phyloP scores from a whole-genome alignment of 129 eudicot genomes.

The Flaveria sonorensis region DNA sequence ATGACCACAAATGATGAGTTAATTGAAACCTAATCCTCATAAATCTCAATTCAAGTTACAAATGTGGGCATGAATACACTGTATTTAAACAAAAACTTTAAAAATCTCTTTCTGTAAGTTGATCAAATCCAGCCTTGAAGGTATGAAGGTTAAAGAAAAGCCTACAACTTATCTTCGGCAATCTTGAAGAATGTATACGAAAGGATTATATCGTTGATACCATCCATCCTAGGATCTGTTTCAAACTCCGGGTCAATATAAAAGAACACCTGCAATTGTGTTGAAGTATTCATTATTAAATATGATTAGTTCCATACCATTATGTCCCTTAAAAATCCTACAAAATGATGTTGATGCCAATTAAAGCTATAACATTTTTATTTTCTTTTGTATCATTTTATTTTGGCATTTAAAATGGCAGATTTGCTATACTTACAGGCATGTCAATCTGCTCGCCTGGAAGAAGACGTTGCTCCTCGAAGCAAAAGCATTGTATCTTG shows the following conservation, averaged over 20 bases:
- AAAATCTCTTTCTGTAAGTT: slow-evolving; percentile 10
- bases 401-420: not conserved
- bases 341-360: not conserved
- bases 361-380: not conserved
- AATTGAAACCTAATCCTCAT: slow-evolving; percentile 13
- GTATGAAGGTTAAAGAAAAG: not conserved
- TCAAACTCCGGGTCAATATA: slow-evolving; percentile 95
- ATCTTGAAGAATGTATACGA: slow-evolving; percentile 94
- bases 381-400: no score
- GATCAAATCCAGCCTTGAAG: slow-evolving; percentile 15
- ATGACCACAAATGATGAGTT: slow-evolving; percentile 1
- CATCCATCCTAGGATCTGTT: slow-evolving; percentile 93
- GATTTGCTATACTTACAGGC: slow-evolving; percentile 62
- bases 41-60: not conserved
- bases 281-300: slow-evolving; percentile 10
- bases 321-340: not conserved
- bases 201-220: slow-evolving; percentile 78
- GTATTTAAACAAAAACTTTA: slow-evolving; percentile 4
- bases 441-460: slow-evolving; percentile 95
- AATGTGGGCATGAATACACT: slow-evolving; percentile 12
- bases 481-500: slow-evolving; percentile 96
- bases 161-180: slow-evolving; percentile 45
- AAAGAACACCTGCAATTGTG: slow-evolving; percentile 71
- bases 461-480: slow-evolving; percentile 93
- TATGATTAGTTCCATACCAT: not conserved